Evolutionary conservation across 148 eudicot genomes (phyloP), one percentile per base, ranked within the genome.

Genomic region (Camellia sinensis): DNA sequence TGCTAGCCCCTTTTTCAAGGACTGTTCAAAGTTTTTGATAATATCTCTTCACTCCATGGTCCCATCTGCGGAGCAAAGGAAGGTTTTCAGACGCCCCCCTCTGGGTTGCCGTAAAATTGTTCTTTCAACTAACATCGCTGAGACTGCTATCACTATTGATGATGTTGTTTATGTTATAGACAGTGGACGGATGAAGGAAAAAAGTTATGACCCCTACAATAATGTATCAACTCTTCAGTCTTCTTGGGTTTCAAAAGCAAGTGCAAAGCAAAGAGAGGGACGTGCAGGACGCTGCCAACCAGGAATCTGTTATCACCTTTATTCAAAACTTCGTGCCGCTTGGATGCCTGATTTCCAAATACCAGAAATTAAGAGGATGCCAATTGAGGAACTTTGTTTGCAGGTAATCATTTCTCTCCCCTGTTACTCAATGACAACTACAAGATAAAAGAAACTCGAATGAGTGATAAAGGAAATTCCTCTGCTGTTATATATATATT

Each of bases 241-340:
- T 69, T 92, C 97, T 57, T 97, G 97, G 98, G 86, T 88, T 78
- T 97, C 99, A 67, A 87, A 94, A 84, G 99, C 99, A 46, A 97
- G 96, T 83, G 97, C 96, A 67, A 97, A 90, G 89, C 99, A 97
- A 82, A 87, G 99, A 46, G 97, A 97, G 85, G 99, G 99, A n/a
- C 97, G 99, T 78, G 99, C 99, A 60, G 99, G 99, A 64, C 94
- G 98, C 13, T 97, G 98, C 86, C 99, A 92, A 76, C 92, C 98
- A 50, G 99, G 99, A 63, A 87, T 94, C 66, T 97, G 99, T 79
- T 97, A 92, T 86, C 99, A 94, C 83, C 91, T 97, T 17, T 97
- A 83, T 87, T 86, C 99, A 45, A 97, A 88, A 84, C 41, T 89
- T 52, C 85, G 92, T 59, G 94, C 94, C 37, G 89, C 79, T 43